phyloP scores from a whole-genome alignment of 805 yeast species.

The Candida parachauliodes region DNA sequence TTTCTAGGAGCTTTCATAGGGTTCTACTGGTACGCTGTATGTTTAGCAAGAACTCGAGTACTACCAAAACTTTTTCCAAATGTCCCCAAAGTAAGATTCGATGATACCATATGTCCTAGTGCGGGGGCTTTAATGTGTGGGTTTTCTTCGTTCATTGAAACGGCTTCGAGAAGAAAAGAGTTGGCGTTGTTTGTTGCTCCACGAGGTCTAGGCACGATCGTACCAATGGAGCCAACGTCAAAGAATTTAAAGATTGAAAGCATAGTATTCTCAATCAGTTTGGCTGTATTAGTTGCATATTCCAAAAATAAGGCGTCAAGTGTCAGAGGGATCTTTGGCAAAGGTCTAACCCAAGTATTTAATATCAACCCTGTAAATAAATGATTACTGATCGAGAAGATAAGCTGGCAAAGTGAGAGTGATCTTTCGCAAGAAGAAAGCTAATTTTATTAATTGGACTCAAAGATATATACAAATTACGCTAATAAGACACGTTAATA shows the following conservation, averaged over 20 bases:
- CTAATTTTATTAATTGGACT: no score
- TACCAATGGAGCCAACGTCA: conserved; percentile 23
- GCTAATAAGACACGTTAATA: no score
- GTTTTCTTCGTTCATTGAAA: conserved; percentile 38
- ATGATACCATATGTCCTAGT: conserved; percentile 36
- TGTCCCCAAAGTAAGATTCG: conserved; percentile 31
- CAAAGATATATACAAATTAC: no score
- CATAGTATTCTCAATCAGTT: conserved; percentile 29
- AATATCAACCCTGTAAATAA: conserved; percentile 6
- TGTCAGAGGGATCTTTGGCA: conserved; percentile 37
- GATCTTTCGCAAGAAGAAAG: no score
- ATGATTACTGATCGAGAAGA: no score
- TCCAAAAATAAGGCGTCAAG: conserved; percentile 23
- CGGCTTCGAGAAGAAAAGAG: conserved; percentile 40
- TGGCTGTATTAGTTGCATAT: conserved; percentile 35
- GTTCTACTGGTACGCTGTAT: conserved; percentile 46
- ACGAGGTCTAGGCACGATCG: conserved; percentile 31
- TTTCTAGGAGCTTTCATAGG: conserved; percentile 42
- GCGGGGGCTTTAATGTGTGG: conserved; percentile 42
- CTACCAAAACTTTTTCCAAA: conserved; percentile 38
- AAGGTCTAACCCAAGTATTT: conserved; percentile 23
- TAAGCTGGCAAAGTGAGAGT: no score
- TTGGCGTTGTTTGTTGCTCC: conserved; percentile 47
- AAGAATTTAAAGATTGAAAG: conserved; percentile 25
- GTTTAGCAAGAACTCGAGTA: conserved; percentile 38